These are phyloP conservation scores for Penicillium verrucosum DNA, from an alignment of 2,329 filamentous ascomycete species.

Conservation along the genomic window DNA sequence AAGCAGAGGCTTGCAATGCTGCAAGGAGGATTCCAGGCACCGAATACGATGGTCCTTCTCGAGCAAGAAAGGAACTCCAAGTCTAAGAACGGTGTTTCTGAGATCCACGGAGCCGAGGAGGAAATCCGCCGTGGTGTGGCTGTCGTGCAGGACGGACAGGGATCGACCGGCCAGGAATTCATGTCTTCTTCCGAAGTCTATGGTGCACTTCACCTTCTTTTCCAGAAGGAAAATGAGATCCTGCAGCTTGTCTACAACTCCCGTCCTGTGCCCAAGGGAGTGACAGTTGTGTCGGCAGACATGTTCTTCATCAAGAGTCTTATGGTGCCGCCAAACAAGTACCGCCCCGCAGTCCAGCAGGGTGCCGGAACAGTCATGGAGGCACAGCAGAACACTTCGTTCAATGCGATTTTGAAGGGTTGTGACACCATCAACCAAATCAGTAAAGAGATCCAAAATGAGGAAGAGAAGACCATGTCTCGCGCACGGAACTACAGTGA, in stretches of 20 bases:
- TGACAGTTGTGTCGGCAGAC: constrained; percentile 63
- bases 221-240: constrained; percentile 82
- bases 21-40: constrained; percentile 62
- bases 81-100: constrained; percentile 41
- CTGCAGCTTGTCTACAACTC: constrained; percentile 81
- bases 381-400: constrained; percentile 80
- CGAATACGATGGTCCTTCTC: constrained; percentile 66
- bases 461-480: constrained; percentile 45
- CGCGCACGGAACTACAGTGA: constrained; percentile 66
- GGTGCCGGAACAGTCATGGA: constrained; percentile 80
- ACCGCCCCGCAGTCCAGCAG: constrained; percentile 79
- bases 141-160: constrained; percentile 27
- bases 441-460: constrained; percentile 62
- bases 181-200: constrained; percentile 80
- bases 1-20: constrained; percentile 79
- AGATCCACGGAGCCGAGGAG: constrained; percentile 57
- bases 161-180: constrained; percentile 62
- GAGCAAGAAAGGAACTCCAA: constrained; percentile 45
- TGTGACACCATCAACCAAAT: constrained; percentile 73
- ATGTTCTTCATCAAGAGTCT: constrained; percentile 93
- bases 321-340: constrained; percentile 88
- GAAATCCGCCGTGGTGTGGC: constrained; percentile 54
- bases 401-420: constrained; percentile 76
- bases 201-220: constrained; percentile 72
- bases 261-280: constrained; percentile 60